A percentile compares a stretch with the other conserved stretches of the same genome.
phyloP scores from a whole-genome alignment of 2,329 filamentous ascomycete genomes.

The Parascedosporium putredinis region DNA sequence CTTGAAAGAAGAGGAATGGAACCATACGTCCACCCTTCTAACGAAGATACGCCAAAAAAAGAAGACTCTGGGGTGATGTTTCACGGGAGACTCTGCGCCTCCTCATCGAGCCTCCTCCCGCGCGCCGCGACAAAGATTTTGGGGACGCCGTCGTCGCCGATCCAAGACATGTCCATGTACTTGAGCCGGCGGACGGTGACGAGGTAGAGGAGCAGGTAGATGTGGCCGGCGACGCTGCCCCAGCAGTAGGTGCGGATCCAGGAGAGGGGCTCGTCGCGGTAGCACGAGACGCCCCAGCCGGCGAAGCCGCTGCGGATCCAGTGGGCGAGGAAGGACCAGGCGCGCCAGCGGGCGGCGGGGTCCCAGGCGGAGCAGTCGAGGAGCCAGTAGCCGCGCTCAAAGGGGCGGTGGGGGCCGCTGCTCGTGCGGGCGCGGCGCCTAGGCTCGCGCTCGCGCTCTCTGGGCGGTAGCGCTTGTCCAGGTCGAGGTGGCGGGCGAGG shows the following conservation, averaged over 20 bases:
- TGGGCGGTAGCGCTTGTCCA: constrained; percentile 44
- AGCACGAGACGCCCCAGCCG: constrained; percentile 59
- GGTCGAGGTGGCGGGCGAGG: constrained; percentile 41
- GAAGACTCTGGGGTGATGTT: no score
- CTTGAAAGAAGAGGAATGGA: background rate
- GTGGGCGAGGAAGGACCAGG: constrained; percentile 53
- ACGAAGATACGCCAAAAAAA: background rate
- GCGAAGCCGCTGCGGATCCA: constrained; percentile 47
- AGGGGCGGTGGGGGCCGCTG: constrained; percentile 37
- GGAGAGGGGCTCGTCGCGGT: constrained; percentile 28
- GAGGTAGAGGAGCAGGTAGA: constrained; percentile 66
- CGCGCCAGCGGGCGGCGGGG: constrained; percentile 31
- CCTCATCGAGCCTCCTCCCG: constrained; percentile 9
- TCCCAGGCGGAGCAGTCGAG: constrained; percentile 50
- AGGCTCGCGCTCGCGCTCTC: no score
- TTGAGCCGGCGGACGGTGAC: constrained; percentile 56
- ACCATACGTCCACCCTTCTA: background rate
- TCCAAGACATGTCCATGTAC: constrained; percentile 50
- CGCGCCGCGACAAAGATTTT: constrained; percentile 27
- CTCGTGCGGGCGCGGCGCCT: no score
- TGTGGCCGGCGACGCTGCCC: constrained; percentile 61
- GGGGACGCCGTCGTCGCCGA: constrained; percentile 51
- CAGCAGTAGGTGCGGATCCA: constrained; percentile 65
- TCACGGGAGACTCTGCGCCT: background rate
- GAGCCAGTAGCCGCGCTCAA: constrained; percentile 73